Evolutionary conservation across 2,329 filamentous ascomycete species (phyloP).

Genomic region (Grosmannia huntii): DNA sequence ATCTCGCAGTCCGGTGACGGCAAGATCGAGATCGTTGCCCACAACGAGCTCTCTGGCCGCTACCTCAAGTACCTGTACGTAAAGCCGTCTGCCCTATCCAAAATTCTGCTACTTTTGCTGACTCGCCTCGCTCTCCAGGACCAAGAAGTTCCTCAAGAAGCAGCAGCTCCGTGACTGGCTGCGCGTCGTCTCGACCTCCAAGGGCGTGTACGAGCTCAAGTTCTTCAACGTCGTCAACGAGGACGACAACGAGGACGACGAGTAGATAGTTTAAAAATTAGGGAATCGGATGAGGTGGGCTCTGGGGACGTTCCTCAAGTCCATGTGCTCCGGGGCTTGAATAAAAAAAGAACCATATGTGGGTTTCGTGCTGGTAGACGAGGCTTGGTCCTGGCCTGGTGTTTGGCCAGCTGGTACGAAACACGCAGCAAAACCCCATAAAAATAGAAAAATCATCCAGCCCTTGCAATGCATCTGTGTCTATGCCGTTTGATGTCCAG

Average conservation of each 20-base stretch:
- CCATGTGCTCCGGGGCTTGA: not conserved
- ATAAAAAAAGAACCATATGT: not conserved
- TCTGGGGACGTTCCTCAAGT: not conserved
- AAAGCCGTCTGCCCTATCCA: not conserved
- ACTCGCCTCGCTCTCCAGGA: conserved; percentile 39
- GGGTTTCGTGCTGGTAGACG: not conserved
- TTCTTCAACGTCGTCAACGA: conserved; percentile 99
- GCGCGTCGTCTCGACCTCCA: conserved; percentile 93
- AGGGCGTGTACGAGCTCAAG: conserved; percentile 98
- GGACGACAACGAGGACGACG: conserved; percentile 94
- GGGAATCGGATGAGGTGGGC: not conserved
- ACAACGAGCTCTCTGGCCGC: conserved; percentile 95
- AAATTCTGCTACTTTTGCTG: conserved; percentile 9
- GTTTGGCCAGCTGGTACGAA: not conserved
- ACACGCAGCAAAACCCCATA: not conserved
- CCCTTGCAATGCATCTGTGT: not conserved
- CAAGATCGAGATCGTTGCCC: conserved; percentile 94
- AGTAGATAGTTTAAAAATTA: conserved; percentile 41
- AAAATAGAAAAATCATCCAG: not conserved
- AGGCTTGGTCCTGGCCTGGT: not conserved
- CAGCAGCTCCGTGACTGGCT: conserved; percentile 99
- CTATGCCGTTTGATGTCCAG: not conserved
- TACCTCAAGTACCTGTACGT: conserved; percentile 99
- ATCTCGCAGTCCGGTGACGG: conserved; percentile 88
- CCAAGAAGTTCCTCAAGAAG: conserved; percentile 99